Percentiles rank a stretch among this genome's conserved stretches.
phyloP scores from a whole-genome alignment of 1,284 basidiomycete species.

The Moesziomyces sp. region DNA sequence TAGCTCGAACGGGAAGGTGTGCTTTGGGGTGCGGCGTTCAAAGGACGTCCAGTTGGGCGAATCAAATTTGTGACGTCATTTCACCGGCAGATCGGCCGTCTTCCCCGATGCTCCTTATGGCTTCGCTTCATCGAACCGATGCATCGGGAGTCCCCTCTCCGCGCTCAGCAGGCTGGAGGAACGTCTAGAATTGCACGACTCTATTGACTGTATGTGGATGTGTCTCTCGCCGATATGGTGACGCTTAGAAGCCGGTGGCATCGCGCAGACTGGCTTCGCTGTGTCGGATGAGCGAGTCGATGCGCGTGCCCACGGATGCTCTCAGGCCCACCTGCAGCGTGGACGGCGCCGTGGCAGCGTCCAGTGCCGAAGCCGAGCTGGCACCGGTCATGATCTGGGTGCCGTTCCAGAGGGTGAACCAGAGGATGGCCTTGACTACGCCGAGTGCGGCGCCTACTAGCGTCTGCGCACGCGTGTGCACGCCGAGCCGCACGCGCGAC shows the following conservation, averaged over 20 bases:
- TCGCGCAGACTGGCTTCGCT: conserved; percentile 7
- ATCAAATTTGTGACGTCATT: neutral
- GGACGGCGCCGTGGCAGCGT: conserved; percentile 1
- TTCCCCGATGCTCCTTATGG: no score
- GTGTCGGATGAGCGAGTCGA: conserved; percentile 21
- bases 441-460: conserved; percentile 41
- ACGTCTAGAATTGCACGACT: no score
- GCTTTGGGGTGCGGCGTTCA: no score
- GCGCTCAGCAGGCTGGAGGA: no score
- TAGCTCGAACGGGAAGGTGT: no score
- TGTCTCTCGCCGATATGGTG: no score
- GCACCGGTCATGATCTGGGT: conserved; percentile 10
- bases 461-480: conserved; percentile 44
- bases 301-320: conserved; percentile 12
- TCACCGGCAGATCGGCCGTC: no score
- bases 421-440: conserved; percentile 33
- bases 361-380: neutral
- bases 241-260: conserved; percentile 3
- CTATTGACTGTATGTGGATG: no score
- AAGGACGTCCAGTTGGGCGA: neutral
- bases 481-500: conserved; percentile 48
- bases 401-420: conserved; percentile 49
- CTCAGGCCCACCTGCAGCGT: conserved; percentile 12
- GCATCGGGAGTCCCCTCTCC: no score
- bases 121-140: no score